Percentiles rank a stretch among this genome's conserved stretches.
phyloP scores from a whole-genome alignment of 2,329 filamentous ascomycete species.

The Ramularia endophylla region DNA sequence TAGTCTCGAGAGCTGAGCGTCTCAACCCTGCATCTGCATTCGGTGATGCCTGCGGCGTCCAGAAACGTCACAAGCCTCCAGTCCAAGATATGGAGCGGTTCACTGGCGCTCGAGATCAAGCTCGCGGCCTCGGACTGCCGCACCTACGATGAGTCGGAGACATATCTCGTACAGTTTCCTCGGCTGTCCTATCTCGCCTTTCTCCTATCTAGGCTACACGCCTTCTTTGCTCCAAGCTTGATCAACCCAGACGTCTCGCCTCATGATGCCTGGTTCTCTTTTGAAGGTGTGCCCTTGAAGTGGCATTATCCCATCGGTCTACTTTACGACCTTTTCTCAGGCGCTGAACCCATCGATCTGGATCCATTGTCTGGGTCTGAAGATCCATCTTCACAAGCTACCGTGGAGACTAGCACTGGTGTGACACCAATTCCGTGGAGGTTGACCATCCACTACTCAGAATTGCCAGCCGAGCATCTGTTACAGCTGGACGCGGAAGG shows the following conservation, averaged over 20 bases:
- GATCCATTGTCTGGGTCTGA: slow-evolving; percentile 8
- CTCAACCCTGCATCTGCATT: neutral
- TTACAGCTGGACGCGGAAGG: slow-evolving; percentile 51
- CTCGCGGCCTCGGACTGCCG: slow-evolving; percentile 55
- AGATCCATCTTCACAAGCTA: slow-evolving; percentile 8
- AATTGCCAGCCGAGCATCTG: slow-evolving; percentile 54
- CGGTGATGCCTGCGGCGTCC: slow-evolving; percentile 23
- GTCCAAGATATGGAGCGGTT: slow-evolving; percentile 53
- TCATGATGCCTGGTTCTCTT: slow-evolving; percentile 58
- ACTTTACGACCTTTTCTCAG: slow-evolving; percentile 63
- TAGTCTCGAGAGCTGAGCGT: neutral
- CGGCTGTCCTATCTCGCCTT: slow-evolving; percentile 65
- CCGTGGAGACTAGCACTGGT: slow-evolving; percentile 2
- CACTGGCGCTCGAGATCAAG: slow-evolving; percentile 54
- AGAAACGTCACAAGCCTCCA: slow-evolving; percentile 36
- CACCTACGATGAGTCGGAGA: slow-evolving; percentile 53
- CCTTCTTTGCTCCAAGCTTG: slow-evolving; percentile 55
- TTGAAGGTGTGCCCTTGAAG: slow-evolving; percentile 62
- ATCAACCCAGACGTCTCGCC: slow-evolving; percentile 52
- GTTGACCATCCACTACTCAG: slow-evolving; percentile 55
- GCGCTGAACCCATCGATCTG: slow-evolving; percentile 43
- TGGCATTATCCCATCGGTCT: slow-evolving; percentile 67
- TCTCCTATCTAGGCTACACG: slow-evolving; percentile 55
- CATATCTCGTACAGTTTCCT: slow-evolving; percentile 57
- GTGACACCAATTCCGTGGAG: slow-evolving; percentile 51